A percentile compares a stretch with the other conserved stretches of the same genome.
phyloP scores from a whole-genome alignment of 176 grass and related monocot species.

The Triticum timopheevii region DNA sequence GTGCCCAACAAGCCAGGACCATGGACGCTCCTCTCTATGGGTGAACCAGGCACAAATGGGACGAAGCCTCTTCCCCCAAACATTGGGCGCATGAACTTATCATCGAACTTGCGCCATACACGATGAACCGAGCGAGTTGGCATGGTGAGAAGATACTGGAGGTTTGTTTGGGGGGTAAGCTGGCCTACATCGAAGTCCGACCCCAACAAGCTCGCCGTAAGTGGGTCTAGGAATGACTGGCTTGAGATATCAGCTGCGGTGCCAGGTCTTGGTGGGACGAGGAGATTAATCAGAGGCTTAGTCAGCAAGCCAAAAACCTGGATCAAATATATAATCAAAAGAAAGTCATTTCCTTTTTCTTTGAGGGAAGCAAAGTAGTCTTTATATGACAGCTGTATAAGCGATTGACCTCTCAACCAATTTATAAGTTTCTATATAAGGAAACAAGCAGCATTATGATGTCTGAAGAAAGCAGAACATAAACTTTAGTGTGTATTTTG shows the following conservation, averaged over 20 bases:
- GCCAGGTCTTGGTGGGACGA: constrained; percentile 58
- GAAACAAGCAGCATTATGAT: constrained; percentile 17
- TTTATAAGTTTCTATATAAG: constrained; percentile 10
- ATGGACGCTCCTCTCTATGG: constrained; percentile 52
- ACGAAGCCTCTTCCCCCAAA: constrained; percentile 84
- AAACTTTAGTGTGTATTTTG: not conserved
- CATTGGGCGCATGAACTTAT: constrained; percentile 79
- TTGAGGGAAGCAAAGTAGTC: not conserved
- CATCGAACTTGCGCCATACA: constrained; percentile 88
- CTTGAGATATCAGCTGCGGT: constrained; percentile 48
- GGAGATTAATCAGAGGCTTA: constrained; percentile 67
- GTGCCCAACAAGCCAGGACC: constrained; percentile 29
- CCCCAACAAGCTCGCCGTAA: constrained; percentile 58
- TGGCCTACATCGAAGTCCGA: constrained; percentile 48
- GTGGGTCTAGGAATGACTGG: constrained; percentile 56
- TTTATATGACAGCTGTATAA: not conserved
- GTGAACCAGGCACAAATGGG: constrained; percentile 85
- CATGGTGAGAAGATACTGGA: constrained; percentile 54
- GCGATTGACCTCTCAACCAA: not conserved
- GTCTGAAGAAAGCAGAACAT: not conserved
- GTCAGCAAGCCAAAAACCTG: constrained; percentile 90
- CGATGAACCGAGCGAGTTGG: constrained; percentile 76
- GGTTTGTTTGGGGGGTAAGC: constrained; percentile 40
- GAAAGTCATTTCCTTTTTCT: not conserved
- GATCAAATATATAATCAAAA: constrained; percentile 44